Conservation (phyloP, 192 early-diverging fungal species). For the Funneliformis geosporum region DNA sequence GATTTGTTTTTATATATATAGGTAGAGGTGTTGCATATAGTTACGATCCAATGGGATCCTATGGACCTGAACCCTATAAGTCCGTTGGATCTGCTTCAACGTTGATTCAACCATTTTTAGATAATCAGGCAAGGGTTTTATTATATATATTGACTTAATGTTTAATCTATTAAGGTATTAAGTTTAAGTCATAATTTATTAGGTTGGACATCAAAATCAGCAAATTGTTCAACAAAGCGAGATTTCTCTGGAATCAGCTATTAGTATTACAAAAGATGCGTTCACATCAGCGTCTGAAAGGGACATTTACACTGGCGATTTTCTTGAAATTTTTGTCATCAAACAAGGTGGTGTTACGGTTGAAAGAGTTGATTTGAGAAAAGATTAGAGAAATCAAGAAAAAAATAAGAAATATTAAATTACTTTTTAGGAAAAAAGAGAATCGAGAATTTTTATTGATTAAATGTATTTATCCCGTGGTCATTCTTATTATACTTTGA, state of each 20-base stretch:
- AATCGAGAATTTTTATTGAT: neutral
- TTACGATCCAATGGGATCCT: constrained; percentile 94
- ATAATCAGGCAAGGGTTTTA: constrained; percentile 72
- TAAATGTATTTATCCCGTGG: neutral
- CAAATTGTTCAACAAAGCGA: constrained; percentile 38
- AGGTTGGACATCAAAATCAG: constrained; percentile 79
- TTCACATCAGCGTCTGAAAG: constrained; percentile 97
- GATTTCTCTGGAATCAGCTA: constrained; percentile 62
- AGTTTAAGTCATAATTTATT: neutral
- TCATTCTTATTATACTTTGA: neutral
- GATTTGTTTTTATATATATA: constrained; percentile 30
- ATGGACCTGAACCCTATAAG: constrained; percentile 72
- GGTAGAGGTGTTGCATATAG: constrained; percentile 87
- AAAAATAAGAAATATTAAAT: too few relatives aligned
- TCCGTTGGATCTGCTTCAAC: constrained; percentile 85
- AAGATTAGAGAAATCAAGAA: constrained; percentile 64
- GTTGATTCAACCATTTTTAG: constrained; percentile 95
- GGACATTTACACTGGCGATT: constrained; percentile 98
- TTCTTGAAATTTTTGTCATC: constrained; percentile 89
- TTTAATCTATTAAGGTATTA: neutral
- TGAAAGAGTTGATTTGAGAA: constrained; percentile 80
- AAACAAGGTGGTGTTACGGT: constrained; percentile 74
- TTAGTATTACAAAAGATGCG: constrained; percentile 88
- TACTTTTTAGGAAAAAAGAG: neutral
- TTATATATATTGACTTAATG: neutral